A percentile compares a stretch with the other conserved stretches of the same genome.
Conservation (phyloP, 2,329 filamentous ascomycete genomes). For the Camptophora hylomeconis region DNA sequence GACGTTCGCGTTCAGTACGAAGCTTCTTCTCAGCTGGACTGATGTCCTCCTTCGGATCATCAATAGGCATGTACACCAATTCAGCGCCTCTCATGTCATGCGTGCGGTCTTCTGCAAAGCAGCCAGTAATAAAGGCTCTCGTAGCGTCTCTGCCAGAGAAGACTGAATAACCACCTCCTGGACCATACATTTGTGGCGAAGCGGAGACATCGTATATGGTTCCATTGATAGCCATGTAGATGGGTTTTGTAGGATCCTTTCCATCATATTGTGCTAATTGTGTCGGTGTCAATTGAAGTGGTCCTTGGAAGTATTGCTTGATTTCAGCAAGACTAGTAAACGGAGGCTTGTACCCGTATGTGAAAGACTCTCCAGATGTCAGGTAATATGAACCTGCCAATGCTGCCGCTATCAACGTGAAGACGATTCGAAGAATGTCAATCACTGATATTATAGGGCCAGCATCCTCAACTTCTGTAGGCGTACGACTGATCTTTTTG, state of each 20-base stretch:
- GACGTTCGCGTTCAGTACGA: conserved; percentile 49
- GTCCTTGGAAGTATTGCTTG: conserved; percentile 45
- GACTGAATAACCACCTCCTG: conserved; percentile 73
- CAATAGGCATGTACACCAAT: conserved; percentile 61
- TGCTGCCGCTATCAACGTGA: conserved; percentile 53
- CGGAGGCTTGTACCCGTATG: conserved; percentile 57
- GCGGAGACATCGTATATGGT: conserved; percentile 52
- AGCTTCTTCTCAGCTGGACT: conserved; percentile 33
- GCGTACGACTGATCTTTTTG: conserved; percentile 1
- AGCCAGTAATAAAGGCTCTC: conserved; percentile 82
- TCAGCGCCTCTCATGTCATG: conserved; percentile 79
- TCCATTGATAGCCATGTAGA: conserved; percentile 75
- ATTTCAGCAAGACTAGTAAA: conserved; percentile 46
- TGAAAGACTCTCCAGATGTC: conserved; percentile 54
- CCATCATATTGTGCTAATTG: conserved; percentile 70
- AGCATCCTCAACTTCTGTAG: conserved; percentile 11
- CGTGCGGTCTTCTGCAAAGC: conserved; percentile 74
- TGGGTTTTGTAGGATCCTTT: conserved; percentile 56
- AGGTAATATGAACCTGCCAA: conserved; percentile 63
- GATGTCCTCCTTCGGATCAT: conserved; percentile 41
- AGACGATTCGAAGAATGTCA: conserved; percentile 57
- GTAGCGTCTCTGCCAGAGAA: conserved; percentile 81
- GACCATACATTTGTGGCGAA: conserved; percentile 51
- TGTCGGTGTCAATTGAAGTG: conserved; percentile 58
- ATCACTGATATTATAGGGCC: conserved; percentile 31